These are phyloP conservation scores for Gnomoniopsis sp. DNA, from an alignment of 2,329 filamentous ascomycete species.

Conservation along the genomic window DNA sequence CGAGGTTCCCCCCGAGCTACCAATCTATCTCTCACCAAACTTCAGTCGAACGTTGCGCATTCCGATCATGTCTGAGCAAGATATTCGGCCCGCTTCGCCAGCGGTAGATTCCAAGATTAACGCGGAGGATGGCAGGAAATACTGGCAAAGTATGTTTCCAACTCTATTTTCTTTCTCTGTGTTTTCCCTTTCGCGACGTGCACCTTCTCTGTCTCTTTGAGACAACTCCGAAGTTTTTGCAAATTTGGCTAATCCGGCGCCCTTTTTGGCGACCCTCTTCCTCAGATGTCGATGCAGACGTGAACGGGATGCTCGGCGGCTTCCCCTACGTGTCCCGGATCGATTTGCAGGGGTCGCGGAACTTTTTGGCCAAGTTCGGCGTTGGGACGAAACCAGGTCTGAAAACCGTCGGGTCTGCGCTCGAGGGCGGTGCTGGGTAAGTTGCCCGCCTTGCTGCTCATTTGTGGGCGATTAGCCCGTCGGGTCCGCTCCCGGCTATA, in stretches of 20 bases:
- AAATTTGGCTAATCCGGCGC: no score
- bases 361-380: slow-evolving; percentile 68
- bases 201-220: no score
- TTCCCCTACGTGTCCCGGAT: slow-evolving; percentile 60
- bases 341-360: slow-evolving; percentile 68
- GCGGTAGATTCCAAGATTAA: slow-evolving; percentile 33
- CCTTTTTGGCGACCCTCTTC: neutral
- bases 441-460: slow-evolving; percentile 18
- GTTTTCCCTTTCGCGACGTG: neutral
- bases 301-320: slow-evolving; percentile 79
- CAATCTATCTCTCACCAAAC: neutral
- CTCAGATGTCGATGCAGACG: slow-evolving; percentile 33
- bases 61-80: slow-evolving; percentile 8
- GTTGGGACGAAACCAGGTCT: slow-evolving; percentile 34
- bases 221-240: no score
- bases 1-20: neutral
- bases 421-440: slow-evolving; percentile 41
- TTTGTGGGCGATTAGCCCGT: neutral
- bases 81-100: neutral
- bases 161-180: neutral
- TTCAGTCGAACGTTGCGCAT: neutral
- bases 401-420: slow-evolving; percentile 25
- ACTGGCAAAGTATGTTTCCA: slow-evolving; percentile 39
- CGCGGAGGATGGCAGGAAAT: slow-evolving; percentile 35
- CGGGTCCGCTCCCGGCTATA: neutral